phyloP scores from a whole-genome alignment of 805 yeast species.

The Wickerhamiella domercqiae region DNA sequence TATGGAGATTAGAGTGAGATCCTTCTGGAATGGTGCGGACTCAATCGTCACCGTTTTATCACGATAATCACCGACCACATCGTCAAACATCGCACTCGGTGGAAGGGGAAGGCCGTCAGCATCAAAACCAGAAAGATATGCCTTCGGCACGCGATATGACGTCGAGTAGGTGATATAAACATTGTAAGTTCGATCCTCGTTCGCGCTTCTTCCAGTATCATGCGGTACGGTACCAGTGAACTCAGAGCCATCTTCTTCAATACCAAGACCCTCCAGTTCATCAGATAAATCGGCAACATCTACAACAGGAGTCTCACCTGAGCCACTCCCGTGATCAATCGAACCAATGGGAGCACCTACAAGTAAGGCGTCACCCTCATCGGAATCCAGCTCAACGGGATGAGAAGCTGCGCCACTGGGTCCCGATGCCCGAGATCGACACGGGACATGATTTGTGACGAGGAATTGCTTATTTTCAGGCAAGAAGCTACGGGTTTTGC shows the following conservation, averaged over 20 bases:
- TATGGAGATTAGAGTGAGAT: constrained; percentile 66
- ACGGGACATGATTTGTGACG: constrained; percentile 81
- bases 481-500: constrained; percentile 47
- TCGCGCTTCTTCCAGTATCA: constrained; percentile 1
- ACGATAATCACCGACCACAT: constrained; percentile 78
- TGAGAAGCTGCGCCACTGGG: constrained; percentile 14
- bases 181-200: constrained; percentile 42
- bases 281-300: constrained; percentile 23
- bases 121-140: constrained; percentile 79
- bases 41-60: constrained; percentile 96
- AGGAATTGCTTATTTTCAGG: constrained; percentile 79
- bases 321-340: constrained; percentile 18
- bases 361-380: constrained; percentile 26
- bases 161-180: constrained; percentile 86
- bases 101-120: constrained; percentile 71
- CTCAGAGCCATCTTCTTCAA: constrained; percentile 28
- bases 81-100: constrained; percentile 89
- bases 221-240: constrained; percentile 18
- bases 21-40: constrained; percentile 66
- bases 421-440: constrained; percentile 48
- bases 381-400: constrained; percentile 25
- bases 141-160: constrained; percentile 87
- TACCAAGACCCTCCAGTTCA: constrained; percentile 9
- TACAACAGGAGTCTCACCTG: constrained; percentile 4
- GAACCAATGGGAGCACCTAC: constrained; percentile 16